Evolutionary conservation across 2,329 filamentous ascomycete species (phyloP), one percentile per base, ranked within the genome.

Genomic region (Grosmannia huntii): DNA sequence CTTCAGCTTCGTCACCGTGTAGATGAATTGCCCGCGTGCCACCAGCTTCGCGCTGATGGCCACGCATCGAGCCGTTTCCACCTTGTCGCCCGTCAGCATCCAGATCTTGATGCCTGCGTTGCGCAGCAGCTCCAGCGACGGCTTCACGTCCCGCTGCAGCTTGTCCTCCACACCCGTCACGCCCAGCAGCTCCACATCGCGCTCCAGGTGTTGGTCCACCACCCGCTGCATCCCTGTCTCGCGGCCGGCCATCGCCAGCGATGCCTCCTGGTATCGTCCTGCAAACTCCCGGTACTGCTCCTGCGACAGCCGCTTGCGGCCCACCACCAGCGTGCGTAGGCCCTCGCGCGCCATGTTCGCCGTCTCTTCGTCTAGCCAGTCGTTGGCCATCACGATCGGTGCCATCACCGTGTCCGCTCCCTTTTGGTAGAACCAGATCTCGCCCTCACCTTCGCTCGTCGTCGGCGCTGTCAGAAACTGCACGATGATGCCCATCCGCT

Each of bases 301-400:
- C 6, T 76, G 65, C 0, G 90, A 92, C 6, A 99, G 77, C 65
- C 84, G 86, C 70, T 94, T 96, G 53, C 95, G 83, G n/a, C 94
- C 95, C 28, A 99, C 87, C 6, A 99, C 94, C 6, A 99, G 78
- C 0, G 94, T 99, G 59, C 94, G 86, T 55, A 99, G 76, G 46
- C 94, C 94, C 76, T 99, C 95, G 53, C 94, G 85, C 6, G 95
- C 95, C 95, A 99, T 99, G 69, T 99, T 99, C n/a, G 90, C 89
- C 0, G 94, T 97, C 71, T 99, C 94, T 70, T 99, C 94, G 64
- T 99, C 94, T 0, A 99, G 83, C 95, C 94, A 99, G 73, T 99
- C 94, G 67, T 97, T 99, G 21, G 91, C 84, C 9, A 87, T 89
- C 41, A 99, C 94, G 63, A 99, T 97, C 3, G 86, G 81, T n/a